Percentiles rank a stretch among this genome's conserved stretches.
phyloP scores from a whole-genome alignment of 495 filamentous ascomycete genomes.

The Aspergillus cavernicola region DNA sequence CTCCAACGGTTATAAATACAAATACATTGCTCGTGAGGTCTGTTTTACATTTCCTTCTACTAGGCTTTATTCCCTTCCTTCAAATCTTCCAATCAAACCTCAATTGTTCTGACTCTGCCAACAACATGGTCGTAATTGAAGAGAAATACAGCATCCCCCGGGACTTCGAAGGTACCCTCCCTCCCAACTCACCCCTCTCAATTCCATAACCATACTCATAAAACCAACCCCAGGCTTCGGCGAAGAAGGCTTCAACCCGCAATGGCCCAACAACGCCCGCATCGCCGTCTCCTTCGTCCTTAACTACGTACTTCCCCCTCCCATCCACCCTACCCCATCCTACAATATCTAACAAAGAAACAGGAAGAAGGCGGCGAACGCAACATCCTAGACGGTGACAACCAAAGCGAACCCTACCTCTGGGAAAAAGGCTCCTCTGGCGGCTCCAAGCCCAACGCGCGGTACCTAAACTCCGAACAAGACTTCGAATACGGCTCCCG shows the following conservation, averaged over 20 bases:
- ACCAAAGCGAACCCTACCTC: slow-evolving; percentile 9
- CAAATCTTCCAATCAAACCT: too few species aligned
- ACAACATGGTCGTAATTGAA: slow-evolving; percentile 6
- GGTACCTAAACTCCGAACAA: slow-evolving; percentile 7
- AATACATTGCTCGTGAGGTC: too few species aligned
- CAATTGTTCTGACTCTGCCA: background rate
- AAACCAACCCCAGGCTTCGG: background rate
- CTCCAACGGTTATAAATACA: too few species aligned
- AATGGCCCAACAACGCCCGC: slow-evolving; percentile 11
- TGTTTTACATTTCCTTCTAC: too few species aligned
- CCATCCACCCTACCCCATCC: background rate
- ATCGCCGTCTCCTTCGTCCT: slow-evolving; percentile 11
- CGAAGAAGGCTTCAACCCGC: slow-evolving; percentile 10
- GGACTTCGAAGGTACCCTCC: slow-evolving; percentile 8
- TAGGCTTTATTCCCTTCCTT: too few species aligned
- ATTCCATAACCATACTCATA: too few species aligned
- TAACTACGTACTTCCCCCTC: slow-evolving; percentile 3
- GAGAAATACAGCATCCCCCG: slow-evolving; percentile 7
- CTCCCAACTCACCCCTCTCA: too few species aligned
- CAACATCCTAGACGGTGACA: slow-evolving; percentile 15
- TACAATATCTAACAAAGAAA: background rate
- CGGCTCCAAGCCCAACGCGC: background rate
- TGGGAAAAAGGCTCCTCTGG: slow-evolving; percentile 14
- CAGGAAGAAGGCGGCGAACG: slow-evolving; percentile 12
- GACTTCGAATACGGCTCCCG: slow-evolving; percentile 9